Evolutionary conservation across 176 grass and related monocot genomes (phyloP).

Genomic region (sorghum (Sorghum bicolor)): Sorghum_bicolor_NCBIv3 NC_012873.2:52235501-52236000

Average conservation of each 20-base stretch:
- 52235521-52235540: slow-evolving; percentile 78
- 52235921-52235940: slow-evolving; percentile 8
- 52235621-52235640: slow-evolving; percentile 73
- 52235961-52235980: background rate
- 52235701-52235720: slow-evolving; percentile 85
- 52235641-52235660: slow-evolving; percentile 68
- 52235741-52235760: background rate
- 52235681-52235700: slow-evolving; percentile 75
- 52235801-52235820: slow-evolving; percentile 88
- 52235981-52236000: background rate
- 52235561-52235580: slow-evolving; percentile 91
- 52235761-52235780: slow-evolving; percentile 20
- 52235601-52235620: slow-evolving; percentile 82
- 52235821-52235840: slow-evolving; percentile 79
- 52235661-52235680: slow-evolving; percentile 56
- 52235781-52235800: slow-evolving; percentile 87
- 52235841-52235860: slow-evolving; percentile 62
- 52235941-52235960: background rate
- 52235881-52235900: slow-evolving; percentile 90
- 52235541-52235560: slow-evolving; percentile 66
- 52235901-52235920: slow-evolving; percentile 85
- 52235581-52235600: slow-evolving; percentile 93
- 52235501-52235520: slow-evolving; percentile 43
- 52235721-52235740: background rate
- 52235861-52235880: slow-evolving; percentile 95